A percentile compares a stretch with the other conserved stretches of the same genome.
These are phyloP conservation scores for Suillus variegatus DNA, from an alignment of 768 basidiomycete species.

Conservation along the genomic window DNA sequence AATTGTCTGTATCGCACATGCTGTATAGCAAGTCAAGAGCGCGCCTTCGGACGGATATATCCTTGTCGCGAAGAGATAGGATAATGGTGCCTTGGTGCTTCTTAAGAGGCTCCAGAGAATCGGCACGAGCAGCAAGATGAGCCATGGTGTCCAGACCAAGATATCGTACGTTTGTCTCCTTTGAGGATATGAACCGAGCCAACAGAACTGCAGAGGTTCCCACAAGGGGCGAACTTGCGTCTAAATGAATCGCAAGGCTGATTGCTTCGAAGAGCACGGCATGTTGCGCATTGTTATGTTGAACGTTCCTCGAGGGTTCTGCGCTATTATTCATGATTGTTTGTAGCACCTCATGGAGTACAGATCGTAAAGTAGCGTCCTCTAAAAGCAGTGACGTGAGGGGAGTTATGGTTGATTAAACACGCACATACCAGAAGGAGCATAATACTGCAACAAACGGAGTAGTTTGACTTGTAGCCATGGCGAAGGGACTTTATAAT, in stretches of 20 bases:
- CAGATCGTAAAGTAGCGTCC: conserved; percentile 75
- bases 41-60: conserved; percentile 92
- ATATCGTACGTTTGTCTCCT: conserved; percentile 98
- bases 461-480: conserved; percentile 98
- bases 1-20: conserved; percentile 99
- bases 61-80: conserved; percentile 90
- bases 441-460: conserved; percentile 91
- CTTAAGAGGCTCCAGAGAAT: conserved; percentile 90
- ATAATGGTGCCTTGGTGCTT: conserved; percentile 96
- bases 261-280: conserved; percentile 99
- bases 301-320: conserved; percentile 90
- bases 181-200: conserved; percentile 94
- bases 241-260: conserved; percentile 92
- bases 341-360: conserved; percentile 81
- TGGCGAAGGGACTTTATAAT: conserved; percentile 96
- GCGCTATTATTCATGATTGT: conserved; percentile 90
- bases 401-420: conserved; percentile 6
- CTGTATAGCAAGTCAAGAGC: conserved; percentile 96
- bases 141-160: conserved; percentile 98
- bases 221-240: conserved; percentile 88
- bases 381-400: conserved; percentile 47
- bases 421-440: conserved; percentile 75
- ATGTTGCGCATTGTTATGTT: conserved; percentile 98
- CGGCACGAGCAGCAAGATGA: conserved; percentile 92
- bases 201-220: conserved; percentile 86